Conservation (phyloP, 1,284 basidiomycete genomes). For the Schizophyllum commune region DNA sequence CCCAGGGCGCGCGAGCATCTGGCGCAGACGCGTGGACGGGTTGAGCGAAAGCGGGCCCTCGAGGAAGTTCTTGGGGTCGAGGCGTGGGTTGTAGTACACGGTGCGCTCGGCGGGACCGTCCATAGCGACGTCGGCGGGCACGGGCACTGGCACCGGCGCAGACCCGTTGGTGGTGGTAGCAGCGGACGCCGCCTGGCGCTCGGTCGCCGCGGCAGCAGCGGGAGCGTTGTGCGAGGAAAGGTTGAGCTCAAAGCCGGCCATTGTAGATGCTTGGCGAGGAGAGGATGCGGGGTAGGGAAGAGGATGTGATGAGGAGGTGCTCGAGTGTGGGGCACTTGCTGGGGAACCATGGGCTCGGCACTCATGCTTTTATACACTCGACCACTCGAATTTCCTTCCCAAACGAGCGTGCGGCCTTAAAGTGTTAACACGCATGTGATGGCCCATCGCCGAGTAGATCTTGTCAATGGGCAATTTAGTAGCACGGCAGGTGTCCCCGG, state of each 20-base stretch:
- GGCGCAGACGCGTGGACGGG: conserved; percentile 63
- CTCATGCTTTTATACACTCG: neutral
- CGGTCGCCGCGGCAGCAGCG: neutral
- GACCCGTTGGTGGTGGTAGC: neutral
- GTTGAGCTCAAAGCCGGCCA: neutral
- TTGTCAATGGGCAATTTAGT: neutral
- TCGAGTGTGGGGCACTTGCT: neutral
- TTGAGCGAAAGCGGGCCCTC: conserved; percentile 61
- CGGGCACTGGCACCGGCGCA: neutral
- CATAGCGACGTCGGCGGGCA: neutral
- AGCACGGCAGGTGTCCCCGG: neutral
- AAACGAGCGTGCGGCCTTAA: neutral
- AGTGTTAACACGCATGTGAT: neutral
- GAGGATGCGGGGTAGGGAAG: neutral
- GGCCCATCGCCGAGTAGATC: neutral
- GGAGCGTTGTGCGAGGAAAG: neutral
- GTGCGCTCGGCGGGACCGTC: neutral
- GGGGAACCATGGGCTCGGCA: neutral
- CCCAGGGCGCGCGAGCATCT: conserved; percentile 69
- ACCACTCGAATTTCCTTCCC: neutral
- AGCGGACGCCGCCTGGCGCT: neutral
- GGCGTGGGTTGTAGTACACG: conserved; percentile 47
- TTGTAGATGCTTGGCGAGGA: neutral
- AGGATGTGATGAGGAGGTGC: neutral
- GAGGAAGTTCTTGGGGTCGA: conserved; percentile 62